Conservation (phyloP, 2,329 filamentous ascomycete species). For the Cercospora canescens region DNA sequence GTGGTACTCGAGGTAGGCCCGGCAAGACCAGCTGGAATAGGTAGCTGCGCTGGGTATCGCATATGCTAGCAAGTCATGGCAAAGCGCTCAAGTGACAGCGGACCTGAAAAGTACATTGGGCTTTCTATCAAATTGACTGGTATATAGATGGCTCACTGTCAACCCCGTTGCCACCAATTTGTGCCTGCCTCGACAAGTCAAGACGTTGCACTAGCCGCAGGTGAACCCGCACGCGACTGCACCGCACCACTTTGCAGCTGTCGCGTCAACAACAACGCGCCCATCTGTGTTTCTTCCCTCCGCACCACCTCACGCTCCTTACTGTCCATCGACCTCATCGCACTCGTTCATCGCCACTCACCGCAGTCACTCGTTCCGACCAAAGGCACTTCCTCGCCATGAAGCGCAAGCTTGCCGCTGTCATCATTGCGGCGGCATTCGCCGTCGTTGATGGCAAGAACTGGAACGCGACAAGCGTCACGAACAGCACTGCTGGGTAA, state of each 20-base stretch:
- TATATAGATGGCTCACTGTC: background rate
- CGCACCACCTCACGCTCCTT: conserved; percentile 15
- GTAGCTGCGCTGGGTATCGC: background rate
- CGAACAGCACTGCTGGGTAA: conserved; percentile 19
- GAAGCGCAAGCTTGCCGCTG: conserved; percentile 17
- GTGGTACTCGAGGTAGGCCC: background rate
- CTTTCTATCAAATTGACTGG: background rate
- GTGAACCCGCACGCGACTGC: background rate
- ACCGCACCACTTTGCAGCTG: background rate
- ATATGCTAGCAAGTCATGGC: background rate
- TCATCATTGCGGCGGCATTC: conserved; percentile 15
- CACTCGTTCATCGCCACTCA: conserved; percentile 22
- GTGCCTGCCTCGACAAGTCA: background rate
- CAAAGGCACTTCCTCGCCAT: conserved; percentile 17
- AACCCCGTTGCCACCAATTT: background rate
- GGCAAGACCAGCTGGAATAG: background rate
- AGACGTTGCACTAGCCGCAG: background rate
- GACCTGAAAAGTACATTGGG: background rate
- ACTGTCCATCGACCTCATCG: background rate
- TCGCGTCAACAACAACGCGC: conserved; percentile 2
- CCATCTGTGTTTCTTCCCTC: conserved; percentile 1
- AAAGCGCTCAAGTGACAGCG: background rate
- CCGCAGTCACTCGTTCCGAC: conserved; percentile 32
- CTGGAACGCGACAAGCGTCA: conserved; percentile 13
- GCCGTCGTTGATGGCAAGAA: conserved; percentile 10